phyloP scores from a whole-genome alignment of 73 alveolate genomes.

The Halteria grandinella region DNA sequence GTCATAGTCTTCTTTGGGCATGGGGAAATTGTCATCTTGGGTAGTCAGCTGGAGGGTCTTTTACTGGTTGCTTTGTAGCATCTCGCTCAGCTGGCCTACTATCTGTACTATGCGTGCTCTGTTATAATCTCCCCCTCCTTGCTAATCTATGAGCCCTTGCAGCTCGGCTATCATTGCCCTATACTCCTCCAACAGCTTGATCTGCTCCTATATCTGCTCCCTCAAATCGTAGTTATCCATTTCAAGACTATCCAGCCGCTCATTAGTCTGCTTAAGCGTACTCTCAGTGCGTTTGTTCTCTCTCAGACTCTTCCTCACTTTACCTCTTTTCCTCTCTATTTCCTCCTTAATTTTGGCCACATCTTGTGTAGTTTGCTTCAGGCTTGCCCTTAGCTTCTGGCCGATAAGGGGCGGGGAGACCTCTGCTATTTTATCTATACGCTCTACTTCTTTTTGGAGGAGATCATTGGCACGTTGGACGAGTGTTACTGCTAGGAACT shows the following conservation, averaged over 20 bases:
- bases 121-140: too few relatives aligned
- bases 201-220: constrained; percentile 19
- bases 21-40: not conserved
- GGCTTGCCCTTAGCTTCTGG: too few relatives aligned
- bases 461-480: too few relatives aligned
- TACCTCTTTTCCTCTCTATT: too few relatives aligned
- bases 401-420: too few relatives aligned
- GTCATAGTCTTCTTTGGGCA: not conserved
- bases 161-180: not conserved
- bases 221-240: constrained; percentile 33
- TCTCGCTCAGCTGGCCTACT: constrained; percentile 18
- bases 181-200: constrained; percentile 21
- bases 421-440: too few relatives aligned
- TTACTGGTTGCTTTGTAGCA: not conserved
- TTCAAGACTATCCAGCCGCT: not conserved
- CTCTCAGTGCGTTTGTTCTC: not conserved
- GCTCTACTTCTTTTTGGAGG: too few relatives aligned
- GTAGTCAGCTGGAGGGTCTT: not conserved
- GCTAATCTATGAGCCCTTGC: not conserved
- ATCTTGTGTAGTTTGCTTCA: too few relatives aligned
- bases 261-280: not conserved
- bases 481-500: too few relatives aligned
- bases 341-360: too few relatives aligned
- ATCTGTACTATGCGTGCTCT: too few relatives aligned
- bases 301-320: not conserved